phyloP scores from a whole-genome alignment of 805 yeast genomes.

The Yamadazyma sp. region DNA sequence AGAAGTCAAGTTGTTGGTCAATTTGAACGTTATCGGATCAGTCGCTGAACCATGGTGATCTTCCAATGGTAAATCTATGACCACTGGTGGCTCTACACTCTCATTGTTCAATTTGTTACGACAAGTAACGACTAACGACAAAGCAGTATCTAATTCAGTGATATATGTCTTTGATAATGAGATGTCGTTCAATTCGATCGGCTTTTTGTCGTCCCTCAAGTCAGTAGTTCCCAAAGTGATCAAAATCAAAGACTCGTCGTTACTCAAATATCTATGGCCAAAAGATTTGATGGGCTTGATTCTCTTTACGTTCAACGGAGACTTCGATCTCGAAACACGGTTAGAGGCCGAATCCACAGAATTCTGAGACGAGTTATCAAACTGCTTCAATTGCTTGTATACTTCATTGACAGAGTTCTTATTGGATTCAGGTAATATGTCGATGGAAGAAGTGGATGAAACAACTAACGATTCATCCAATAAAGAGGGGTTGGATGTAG shows the following conservation, averaged over 20 bases:
- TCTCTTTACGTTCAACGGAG: constrained; percentile 21
- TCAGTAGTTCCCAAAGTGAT: constrained; percentile 88
- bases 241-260: constrained; percentile 67
- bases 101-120: constrained; percentile 26
- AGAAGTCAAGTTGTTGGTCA: constrained; percentile 45
- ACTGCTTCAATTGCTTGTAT: constrained; percentile 37
- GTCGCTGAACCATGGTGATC: constrained; percentile 68
- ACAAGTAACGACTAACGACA: constrained; percentile 64
- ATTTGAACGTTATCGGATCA: constrained; percentile 74
- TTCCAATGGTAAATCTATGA: constrained; percentile 79
- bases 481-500: constrained; percentile 12
- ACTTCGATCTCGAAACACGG: constrained; percentile 20
- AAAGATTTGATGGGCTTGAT: constrained; percentile 71
- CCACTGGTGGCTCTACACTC: constrained; percentile 53
- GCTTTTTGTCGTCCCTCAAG: constrained; percentile 53
- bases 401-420: constrained; percentile 35
- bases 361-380: constrained; percentile 11
- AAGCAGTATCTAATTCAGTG: constrained; percentile 87
- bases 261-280: constrained; percentile 74
- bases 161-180: constrained; percentile 68
- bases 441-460: constrained; percentile 33
- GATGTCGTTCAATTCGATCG: constrained; percentile 70
- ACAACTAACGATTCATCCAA: constrained; percentile 10
- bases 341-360: constrained; percentile 3
- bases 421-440: constrained; percentile 35